These are phyloP conservation scores for Amphibolis antarctica DNA, from an alignment of 106 monocot species.

Conservation along the genomic window DNA sequence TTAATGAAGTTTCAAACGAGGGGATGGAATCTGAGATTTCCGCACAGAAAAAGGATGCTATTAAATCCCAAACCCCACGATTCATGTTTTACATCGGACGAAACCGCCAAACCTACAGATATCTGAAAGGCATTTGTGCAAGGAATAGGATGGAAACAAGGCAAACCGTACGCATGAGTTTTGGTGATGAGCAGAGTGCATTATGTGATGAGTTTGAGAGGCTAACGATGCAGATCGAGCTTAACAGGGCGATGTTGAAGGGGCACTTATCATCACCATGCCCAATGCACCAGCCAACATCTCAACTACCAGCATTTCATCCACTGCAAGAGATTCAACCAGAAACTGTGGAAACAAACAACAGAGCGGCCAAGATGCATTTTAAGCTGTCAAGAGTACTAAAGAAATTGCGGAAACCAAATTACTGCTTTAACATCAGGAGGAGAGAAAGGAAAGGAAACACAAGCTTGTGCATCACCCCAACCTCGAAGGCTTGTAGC, in stretches of 20 bases:
- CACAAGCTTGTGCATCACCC: background rate
- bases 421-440: background rate
- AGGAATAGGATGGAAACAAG: background rate
- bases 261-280: constrained; percentile 13
- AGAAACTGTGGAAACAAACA: background rate
- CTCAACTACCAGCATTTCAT: background rate
- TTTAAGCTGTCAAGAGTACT: background rate
- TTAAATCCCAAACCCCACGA: no score
- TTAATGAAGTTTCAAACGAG: no score
- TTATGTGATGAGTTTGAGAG: constrained; percentile 10
- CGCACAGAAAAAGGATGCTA: no score
- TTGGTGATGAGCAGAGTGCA: constrained; percentile 9
- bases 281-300: background rate
- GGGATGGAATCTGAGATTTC: no score
- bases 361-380: background rate
- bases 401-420: constrained; percentile 5
- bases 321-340: background rate
- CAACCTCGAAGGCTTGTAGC: background rate
- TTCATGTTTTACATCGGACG: no score
- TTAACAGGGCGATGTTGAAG: constrained; percentile 5
- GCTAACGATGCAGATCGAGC: constrained; percentile 9
- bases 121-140: no score
- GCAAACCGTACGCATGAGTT: background rate
- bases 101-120: no score
- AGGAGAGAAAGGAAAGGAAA: background rate